Conservation (phyloP, 306 rosid species). For the Cyclanthera cordifolia region DNA sequence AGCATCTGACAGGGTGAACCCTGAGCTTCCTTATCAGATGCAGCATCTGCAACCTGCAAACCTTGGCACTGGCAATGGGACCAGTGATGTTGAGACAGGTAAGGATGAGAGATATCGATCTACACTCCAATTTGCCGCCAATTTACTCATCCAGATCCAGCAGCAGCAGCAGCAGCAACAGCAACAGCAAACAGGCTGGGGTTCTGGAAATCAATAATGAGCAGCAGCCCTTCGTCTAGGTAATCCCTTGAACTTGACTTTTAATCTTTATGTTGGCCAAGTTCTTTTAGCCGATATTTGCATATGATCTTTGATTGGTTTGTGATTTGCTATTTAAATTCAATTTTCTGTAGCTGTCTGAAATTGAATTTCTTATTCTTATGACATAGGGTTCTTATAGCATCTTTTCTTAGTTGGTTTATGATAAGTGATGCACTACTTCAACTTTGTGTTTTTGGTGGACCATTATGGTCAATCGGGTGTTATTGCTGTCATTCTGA, state of each 20-base stretch:
- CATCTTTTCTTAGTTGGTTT: neutral
- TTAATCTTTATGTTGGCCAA: neutral
- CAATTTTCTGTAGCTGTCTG: neutral
- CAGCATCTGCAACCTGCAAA: slow-evolving; percentile 51
- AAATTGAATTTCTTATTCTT: neutral
- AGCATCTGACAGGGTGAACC: slow-evolving; percentile 38
- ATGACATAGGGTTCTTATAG: neutral
- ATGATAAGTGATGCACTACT: neutral
- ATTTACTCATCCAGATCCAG: slow-evolving; percentile 85
- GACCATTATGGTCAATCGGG: slow-evolving; percentile 1
- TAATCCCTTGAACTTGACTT: slow-evolving; percentile 20
- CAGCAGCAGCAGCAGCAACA: slow-evolving; percentile 71
- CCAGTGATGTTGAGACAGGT: slow-evolving; percentile 70
- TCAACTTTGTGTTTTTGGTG: neutral
- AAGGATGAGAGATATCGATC: slow-evolving; percentile 81
- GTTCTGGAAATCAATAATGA: slow-evolving; percentile 70
- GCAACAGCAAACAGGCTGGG: slow-evolving; percentile 44
- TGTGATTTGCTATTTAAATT: neutral
- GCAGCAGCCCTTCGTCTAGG: slow-evolving; percentile 29
- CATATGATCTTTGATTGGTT: slow-evolving; percentile 6
- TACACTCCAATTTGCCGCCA: slow-evolving; percentile 91
- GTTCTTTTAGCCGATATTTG: neutral
- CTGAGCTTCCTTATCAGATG: slow-evolving; percentile 51
- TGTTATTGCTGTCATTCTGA: neutral
- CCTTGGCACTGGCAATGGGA: slow-evolving; percentile 48